Evolutionary conservation across 352 stramenopile species (phyloP).

Genomic region (Phytophthora citrophthora): DNA sequence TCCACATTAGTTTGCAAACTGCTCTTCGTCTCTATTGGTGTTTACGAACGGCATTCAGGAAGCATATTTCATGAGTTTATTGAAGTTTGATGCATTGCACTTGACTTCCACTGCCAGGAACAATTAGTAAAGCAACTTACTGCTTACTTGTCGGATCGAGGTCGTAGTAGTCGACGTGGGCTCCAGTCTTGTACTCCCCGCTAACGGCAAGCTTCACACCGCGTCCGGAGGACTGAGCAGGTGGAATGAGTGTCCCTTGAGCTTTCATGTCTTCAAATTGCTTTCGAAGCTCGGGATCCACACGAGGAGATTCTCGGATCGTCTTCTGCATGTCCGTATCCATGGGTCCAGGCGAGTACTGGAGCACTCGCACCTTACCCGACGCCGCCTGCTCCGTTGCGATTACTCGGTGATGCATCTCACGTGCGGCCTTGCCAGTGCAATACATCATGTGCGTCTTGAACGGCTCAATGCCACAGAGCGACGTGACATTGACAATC

Average conservation of each 20-base stretch:
- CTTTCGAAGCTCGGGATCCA: constrained; percentile 43
- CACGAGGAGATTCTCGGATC: constrained; percentile 58
- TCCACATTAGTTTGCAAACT: no score
- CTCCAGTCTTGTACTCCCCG: constrained; percentile 59
- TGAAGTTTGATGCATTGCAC: neutral
- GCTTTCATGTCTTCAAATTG: constrained; percentile 66
- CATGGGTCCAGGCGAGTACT: constrained; percentile 89
- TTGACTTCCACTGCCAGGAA: neutral
- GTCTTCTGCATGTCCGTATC: constrained; percentile 85
- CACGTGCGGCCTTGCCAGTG: constrained; percentile 82
- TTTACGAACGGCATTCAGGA: neutral
- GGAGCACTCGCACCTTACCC: constrained; percentile 65
- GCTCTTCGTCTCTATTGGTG: no score
- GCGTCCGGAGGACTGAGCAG: constrained; percentile 60
- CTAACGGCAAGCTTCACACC: constrained; percentile 64
- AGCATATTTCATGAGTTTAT: neutral
- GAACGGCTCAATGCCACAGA: constrained; percentile 84
- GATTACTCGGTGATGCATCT: constrained; percentile 87
- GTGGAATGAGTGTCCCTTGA: constrained; percentile 56
- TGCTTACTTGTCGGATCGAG: constrained; percentile 26
- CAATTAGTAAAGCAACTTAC: neutral
- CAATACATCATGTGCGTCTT: constrained; percentile 85
- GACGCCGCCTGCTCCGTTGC: constrained; percentile 56
- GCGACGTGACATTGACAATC: constrained; percentile 83
- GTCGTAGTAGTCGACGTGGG: constrained; percentile 86